Evolutionary conservation across 371 early-diverging fungal species (phyloP).

Genomic region (Lichtheimia corymbifera): DNA sequence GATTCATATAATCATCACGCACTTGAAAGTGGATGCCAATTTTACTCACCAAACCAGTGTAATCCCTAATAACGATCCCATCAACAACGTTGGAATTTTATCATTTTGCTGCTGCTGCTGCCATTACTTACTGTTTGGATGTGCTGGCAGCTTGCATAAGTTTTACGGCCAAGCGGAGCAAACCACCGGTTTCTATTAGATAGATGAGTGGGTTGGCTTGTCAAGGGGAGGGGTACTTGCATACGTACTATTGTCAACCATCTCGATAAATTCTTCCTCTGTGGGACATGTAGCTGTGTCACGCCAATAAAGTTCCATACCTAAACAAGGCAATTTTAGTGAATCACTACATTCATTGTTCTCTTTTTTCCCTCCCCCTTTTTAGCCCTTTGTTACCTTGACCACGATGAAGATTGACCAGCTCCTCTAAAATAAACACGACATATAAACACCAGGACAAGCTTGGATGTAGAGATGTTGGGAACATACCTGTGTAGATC

Average conservation of each 20-base stretch:
- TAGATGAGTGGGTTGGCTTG: background rate
- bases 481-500: conserved; percentile 72
- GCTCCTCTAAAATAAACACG: conserved; percentile 59
- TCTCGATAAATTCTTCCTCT: conserved; percentile 87
- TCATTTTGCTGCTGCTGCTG: too few species aligned
- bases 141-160: conserved; percentile 80
- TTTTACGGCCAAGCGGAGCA: conserved; percentile 90
- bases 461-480: background rate
- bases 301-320: conserved; percentile 89
- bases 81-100: background rate
- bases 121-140: conserved; percentile 43
- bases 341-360: conserved; percentile 1
- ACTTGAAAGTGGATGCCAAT: conserved; percentile 95
- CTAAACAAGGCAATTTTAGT: conserved; percentile 14
- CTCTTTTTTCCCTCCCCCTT: background rate
- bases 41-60: conserved; percentile 77
- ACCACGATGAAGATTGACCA: conserved; percentile 89
- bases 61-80: conserved; percentile 55
- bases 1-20: conserved; percentile 94
- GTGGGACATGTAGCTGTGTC: conserved; percentile 85
- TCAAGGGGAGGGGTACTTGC: conserved; percentile 26
- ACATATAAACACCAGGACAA: too few species aligned
- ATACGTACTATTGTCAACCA: conserved; percentile 89
- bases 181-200: conserved; percentile 88
- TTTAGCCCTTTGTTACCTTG: conserved; percentile 71